These are phyloP conservation scores for Nematodospora valgi DNA, from an alignment of 805 yeast species.

Conservation along the genomic window DNA sequence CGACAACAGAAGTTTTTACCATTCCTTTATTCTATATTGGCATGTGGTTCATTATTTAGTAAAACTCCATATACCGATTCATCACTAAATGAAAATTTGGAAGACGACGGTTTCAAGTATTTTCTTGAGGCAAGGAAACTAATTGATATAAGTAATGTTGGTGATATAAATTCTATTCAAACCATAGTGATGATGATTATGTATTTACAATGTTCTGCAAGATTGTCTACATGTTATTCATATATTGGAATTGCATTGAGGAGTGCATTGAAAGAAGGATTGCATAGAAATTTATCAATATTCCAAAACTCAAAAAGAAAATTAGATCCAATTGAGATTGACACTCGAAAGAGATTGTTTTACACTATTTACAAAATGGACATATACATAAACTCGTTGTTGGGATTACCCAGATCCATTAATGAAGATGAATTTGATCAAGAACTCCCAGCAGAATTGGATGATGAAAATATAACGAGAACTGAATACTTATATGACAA, in stretches of 20 bases:
- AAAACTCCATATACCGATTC: conserved; percentile 30
- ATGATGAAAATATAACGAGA: conserved; percentile 80
- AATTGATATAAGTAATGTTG: conserved; percentile 79
- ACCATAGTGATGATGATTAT: conserved; percentile 83
- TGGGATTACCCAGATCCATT: conserved; percentile 80
- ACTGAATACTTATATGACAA: conserved; percentile 48
- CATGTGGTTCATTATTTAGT: conserved; percentile 79
- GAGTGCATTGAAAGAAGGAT: conserved; percentile 77
- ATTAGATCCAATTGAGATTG: conserved; percentile 73
- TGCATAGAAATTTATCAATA: conserved; percentile 64
- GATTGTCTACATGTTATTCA: conserved; percentile 82
- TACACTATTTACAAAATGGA: conserved; percentile 93
- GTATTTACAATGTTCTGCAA: conserved; percentile 84
- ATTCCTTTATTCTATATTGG: conserved; percentile 79
- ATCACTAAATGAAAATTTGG: conserved; percentile 38
- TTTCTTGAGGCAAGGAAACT: conserved; percentile 77
- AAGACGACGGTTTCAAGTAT: conserved; percentile 77
- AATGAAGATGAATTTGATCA: conserved; percentile 82
- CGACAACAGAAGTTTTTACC: conserved; percentile 76
- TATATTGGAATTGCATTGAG: conserved; percentile 86
- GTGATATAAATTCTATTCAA: conserved; percentile 79
- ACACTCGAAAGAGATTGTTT: conserved; percentile 78
- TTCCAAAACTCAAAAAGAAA: conserved; percentile 47
- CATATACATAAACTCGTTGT: conserved; percentile 78
- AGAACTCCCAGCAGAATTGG: conserved; percentile 78